phyloP scores from a whole-genome alignment of 2,329 filamentous ascomycete genomes.

The Nannizziopsis arthrosporioides region DNA sequence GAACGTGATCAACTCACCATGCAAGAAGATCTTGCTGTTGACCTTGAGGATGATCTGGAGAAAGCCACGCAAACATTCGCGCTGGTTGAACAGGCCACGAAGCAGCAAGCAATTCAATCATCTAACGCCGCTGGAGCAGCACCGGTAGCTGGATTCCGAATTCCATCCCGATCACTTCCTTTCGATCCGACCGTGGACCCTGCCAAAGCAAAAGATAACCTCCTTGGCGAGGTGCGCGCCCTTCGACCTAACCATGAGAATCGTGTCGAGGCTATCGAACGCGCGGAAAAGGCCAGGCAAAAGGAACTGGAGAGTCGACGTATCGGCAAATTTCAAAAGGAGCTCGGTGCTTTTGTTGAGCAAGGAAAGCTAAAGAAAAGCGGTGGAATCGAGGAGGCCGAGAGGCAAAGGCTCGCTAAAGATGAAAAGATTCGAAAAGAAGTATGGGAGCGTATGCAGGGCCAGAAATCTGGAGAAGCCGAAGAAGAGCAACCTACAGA shows the following conservation, averaged over 20 bases:
- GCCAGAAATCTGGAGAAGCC: slow-evolving; percentile 39
- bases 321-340: slow-evolving; percentile 68
- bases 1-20: slow-evolving; percentile 89
- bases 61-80: slow-evolving; percentile 90
- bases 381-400: slow-evolving; percentile 86
- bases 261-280: slow-evolving; percentile 85
- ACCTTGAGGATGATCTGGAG: slow-evolving; percentile 87
- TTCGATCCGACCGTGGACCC: slow-evolving; percentile 53
- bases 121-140: slow-evolving; percentile 31
- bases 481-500: slow-evolving; percentile 18
- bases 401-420: slow-evolving; percentile 68
- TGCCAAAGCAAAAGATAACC: slow-evolving; percentile 72
- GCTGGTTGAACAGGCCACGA: slow-evolving; percentile 94
- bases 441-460: slow-evolving; percentile 47
- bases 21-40: slow-evolving; percentile 87
- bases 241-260: slow-evolving; percentile 90
- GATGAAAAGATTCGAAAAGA: slow-evolving; percentile 79
- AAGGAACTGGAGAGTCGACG: slow-evolving; percentile 71
- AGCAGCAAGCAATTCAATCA: slow-evolving; percentile 75
- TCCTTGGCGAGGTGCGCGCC: slow-evolving; percentile 85
- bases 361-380: slow-evolving; percentile 92
- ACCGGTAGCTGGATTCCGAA: slow-evolving; percentile 31
- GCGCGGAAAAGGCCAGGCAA: slow-evolving; percentile 84
- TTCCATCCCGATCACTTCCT: slow-evolving; percentile 42
- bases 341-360: slow-evolving; percentile 72